Percentiles rank a stretch among this genome's conserved stretches.
Conservation (phyloP, 2,329 filamentous ascomycete species). For the Podosphaera aphanis region DNA sequence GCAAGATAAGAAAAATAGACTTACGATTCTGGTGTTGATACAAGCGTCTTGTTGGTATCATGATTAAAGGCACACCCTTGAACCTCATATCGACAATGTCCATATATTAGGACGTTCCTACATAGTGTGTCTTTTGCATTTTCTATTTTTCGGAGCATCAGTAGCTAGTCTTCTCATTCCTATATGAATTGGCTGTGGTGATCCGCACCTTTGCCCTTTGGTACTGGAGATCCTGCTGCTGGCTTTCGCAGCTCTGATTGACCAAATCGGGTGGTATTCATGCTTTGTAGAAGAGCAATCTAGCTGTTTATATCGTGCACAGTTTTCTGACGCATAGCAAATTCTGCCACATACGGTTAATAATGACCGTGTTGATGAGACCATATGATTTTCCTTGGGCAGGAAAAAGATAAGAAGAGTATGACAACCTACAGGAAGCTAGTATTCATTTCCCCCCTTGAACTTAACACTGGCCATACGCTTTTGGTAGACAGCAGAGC, state of each 20-base stretch:
- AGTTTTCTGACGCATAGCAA: constrained; percentile 12
- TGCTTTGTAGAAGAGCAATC: constrained; percentile 3
- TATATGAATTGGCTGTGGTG: constrained; percentile 1
- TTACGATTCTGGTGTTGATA: constrained; percentile 26
- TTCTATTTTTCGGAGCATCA: constrained; percentile 19
- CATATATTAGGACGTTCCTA: constrained; percentile 81
- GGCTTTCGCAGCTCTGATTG: constrained; percentile 16
- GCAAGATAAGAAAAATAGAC: constrained; percentile 11
- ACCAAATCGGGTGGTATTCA: constrained; percentile 15
- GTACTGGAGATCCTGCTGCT: constrained; percentile 31
- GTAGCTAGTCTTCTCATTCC: constrained; percentile 6
- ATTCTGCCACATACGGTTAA: no score
- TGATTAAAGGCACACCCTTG: constrained; percentile 78
- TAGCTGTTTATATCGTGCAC: constrained; percentile 14
- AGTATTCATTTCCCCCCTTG: no score
- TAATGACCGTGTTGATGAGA: no score
- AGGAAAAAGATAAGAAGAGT: no score
- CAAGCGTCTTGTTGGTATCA: constrained; percentile 39
- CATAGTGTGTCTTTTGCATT: constrained; percentile 72
- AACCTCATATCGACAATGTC: constrained; percentile 78
- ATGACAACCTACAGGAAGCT: no score
- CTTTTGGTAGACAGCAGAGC: no score
- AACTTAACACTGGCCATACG: no score
- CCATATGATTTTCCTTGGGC: no score
- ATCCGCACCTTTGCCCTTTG: constrained; percentile 30